Evolutionary conservation across 306 rosid genomes (phyloP).

Genomic region (Ziziphus jujuba): DNA sequence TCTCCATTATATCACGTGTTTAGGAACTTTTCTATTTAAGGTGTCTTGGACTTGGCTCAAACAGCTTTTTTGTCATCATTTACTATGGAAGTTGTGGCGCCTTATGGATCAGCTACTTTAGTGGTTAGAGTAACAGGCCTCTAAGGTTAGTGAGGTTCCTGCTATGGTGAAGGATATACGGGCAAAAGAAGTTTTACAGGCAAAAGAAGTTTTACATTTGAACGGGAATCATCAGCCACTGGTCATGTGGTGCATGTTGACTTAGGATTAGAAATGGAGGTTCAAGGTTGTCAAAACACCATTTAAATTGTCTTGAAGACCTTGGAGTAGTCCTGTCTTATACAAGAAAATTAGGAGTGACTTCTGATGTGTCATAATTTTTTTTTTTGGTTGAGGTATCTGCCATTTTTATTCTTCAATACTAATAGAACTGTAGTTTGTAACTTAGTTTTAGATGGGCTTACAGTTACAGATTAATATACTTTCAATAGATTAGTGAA

Average conservation of each 20-base stretch:
- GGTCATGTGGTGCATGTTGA: conserved; percentile 1
- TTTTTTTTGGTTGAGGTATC: not conserved
- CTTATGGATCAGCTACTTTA: too few species aligned
- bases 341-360: conserved; percentile 14
- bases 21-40: conserved; percentile 2
- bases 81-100: not conserved
- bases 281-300: not conserved
- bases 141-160: too few species aligned
- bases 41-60: conserved; percentile 17
- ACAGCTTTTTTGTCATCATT: conserved; percentile 3
- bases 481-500: too few species aligned
- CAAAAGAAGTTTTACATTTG: not conserved
- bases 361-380: not conserved
- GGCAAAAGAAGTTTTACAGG: not conserved
- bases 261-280: not conserved
- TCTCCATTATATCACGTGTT: conserved; percentile 10
- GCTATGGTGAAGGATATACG: not conserved
- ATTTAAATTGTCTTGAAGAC: conserved; percentile 12
- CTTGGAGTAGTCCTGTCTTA: conserved; percentile 5
- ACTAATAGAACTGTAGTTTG: conserved; percentile 1
- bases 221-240: not conserved
- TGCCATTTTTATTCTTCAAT: conserved; percentile 5
- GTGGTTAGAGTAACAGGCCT: too few species aligned
- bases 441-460: conserved; percentile 11
- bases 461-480: too few species aligned